Conservation (phyloP, 2,329 filamentous ascomycete genomes). For the Fusarium humuli region DNA sequence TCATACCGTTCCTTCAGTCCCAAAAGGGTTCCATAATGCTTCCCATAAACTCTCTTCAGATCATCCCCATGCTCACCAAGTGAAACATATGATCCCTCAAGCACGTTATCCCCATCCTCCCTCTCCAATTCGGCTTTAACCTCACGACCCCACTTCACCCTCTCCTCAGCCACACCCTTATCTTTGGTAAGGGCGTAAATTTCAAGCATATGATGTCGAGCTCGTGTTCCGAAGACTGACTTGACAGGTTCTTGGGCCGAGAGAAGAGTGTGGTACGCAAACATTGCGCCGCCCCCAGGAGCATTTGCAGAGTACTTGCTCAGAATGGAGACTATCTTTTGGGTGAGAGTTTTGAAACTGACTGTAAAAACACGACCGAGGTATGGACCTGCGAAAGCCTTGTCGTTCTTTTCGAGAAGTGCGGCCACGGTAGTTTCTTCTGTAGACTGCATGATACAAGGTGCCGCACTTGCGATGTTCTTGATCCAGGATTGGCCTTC, state of each 20-base stretch:
- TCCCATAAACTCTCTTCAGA: slow-evolving; percentile 1
- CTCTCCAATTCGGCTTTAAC: neutral
- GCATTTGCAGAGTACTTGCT: neutral
- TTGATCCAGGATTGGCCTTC: neutral
- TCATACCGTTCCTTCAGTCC: neutral
- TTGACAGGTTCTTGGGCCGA: neutral
- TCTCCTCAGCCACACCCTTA: rapidly evolving
- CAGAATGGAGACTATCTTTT: rapidly evolving
- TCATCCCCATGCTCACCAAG: slow-evolving; percentile 1
- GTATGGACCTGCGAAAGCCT: neutral
- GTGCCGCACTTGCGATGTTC: neutral
- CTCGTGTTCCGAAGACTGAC: neutral
- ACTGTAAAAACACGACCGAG: slow-evolving; percentile 4
- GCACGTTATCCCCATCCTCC: neutral
- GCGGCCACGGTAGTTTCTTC: neutral
- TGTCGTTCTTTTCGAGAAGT: slow-evolving; percentile 5
- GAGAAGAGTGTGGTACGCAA: neutral
- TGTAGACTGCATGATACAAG: slow-evolving; percentile 1
- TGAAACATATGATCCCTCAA: slow-evolving; percentile 10
- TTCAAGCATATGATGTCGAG: slow-evolving; percentile 12
- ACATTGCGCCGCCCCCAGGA: neutral
- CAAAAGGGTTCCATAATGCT: neutral
- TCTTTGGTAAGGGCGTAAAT: slow-evolving; percentile 3
- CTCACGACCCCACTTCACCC: neutral
- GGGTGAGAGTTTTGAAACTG: rapidly evolving